phyloP scores from a whole-genome alignment of 257 asterid genomes.

The Rehmannia glutinosa region DNA sequence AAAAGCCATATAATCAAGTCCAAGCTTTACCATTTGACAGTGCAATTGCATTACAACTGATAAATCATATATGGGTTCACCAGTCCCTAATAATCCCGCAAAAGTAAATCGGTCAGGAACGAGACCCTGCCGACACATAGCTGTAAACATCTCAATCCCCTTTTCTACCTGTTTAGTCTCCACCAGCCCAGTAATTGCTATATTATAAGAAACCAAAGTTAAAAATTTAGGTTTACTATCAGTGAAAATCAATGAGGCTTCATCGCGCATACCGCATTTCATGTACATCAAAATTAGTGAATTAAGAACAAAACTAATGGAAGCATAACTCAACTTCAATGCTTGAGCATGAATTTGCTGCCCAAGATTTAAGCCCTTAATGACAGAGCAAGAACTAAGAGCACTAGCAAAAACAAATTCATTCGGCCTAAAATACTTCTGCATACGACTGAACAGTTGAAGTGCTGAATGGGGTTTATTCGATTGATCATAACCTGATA shows the following conservation, averaged over 20 bases:
- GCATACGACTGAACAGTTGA: slow-evolving; percentile 43
- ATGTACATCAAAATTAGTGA: slow-evolving; percentile 67
- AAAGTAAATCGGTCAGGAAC: slow-evolving; percentile 73
- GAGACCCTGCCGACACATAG: slow-evolving; percentile 40
- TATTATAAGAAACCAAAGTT: slow-evolving; percentile 52
- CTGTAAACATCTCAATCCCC: slow-evolving; percentile 53
- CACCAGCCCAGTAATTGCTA: slow-evolving; percentile 57
- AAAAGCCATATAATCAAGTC: slow-evolving; percentile 44
- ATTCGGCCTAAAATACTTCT: slow-evolving; percentile 40
- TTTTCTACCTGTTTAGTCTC: slow-evolving; percentile 40
- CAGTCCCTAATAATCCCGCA: slow-evolving; percentile 52
- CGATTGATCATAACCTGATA: slow-evolving; percentile 62
- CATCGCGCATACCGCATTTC: slow-evolving; percentile 51
- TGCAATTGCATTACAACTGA: slow-evolving; percentile 49
- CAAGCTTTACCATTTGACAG: slow-evolving; percentile 52
- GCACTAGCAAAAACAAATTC: slow-evolving; percentile 57
- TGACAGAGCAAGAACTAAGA: slow-evolving; percentile 61
- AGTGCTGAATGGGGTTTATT: slow-evolving; percentile 38
- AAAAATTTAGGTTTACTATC: slow-evolving; percentile 13
- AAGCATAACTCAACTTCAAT: slow-evolving; percentile 39
- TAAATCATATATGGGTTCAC: slow-evolving; percentile 29
- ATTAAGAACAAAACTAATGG: slow-evolving; percentile 50
- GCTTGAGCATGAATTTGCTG: slow-evolving; percentile 56
- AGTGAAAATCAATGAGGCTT: slow-evolving; percentile 45
- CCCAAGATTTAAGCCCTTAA: slow-evolving; percentile 45